Percentiles rank a stretch among this genome's conserved stretches.
phyloP scores from a whole-genome alignment of 331 rosid genomes.

The Quercus lobata region DNA sequence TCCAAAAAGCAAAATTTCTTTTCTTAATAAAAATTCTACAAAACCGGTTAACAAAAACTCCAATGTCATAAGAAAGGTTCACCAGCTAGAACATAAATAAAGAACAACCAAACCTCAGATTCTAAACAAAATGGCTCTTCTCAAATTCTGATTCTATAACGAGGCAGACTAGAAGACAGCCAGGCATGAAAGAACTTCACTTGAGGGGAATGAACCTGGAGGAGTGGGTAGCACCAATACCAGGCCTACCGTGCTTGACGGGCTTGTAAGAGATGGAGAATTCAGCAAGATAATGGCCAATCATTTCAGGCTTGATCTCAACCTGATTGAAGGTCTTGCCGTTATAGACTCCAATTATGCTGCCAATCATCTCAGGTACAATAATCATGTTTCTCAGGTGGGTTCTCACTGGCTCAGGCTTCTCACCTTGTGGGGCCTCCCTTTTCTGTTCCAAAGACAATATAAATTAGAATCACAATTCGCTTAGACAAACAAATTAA shows the following conservation, averaged over 20 bases:
- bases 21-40: too few relatives aligned
- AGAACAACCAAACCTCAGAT: too few relatives aligned
- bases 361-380: constrained; percentile 65
- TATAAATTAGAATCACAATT: too few relatives aligned
- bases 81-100: too few relatives aligned
- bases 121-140: too few relatives aligned
- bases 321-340: constrained; percentile 70
- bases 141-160: too few relatives aligned
- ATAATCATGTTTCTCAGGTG: constrained; percentile 68
- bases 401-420: constrained; percentile 64
- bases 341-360: constrained; percentile 61
- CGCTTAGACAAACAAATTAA: too few relatives aligned
- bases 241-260: constrained; percentile 69
- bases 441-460: constrained; percentile 35
- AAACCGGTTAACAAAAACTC: too few relatives aligned
- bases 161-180: too few relatives aligned
- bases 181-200: constrained; percentile 23
- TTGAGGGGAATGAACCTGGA: constrained; percentile 76
- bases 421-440: constrained; percentile 63
- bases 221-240: constrained; percentile 74
- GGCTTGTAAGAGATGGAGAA: constrained; percentile 70
- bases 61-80: too few relatives aligned
- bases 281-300: constrained; percentile 64
- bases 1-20: too few relatives aligned
- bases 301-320: constrained; percentile 73